Evolutionary conservation across 371 early-diverging fungal genomes (phyloP), one percentile per base, ranked within the genome.

Genomic region (Mortierella sp.): DNA sequence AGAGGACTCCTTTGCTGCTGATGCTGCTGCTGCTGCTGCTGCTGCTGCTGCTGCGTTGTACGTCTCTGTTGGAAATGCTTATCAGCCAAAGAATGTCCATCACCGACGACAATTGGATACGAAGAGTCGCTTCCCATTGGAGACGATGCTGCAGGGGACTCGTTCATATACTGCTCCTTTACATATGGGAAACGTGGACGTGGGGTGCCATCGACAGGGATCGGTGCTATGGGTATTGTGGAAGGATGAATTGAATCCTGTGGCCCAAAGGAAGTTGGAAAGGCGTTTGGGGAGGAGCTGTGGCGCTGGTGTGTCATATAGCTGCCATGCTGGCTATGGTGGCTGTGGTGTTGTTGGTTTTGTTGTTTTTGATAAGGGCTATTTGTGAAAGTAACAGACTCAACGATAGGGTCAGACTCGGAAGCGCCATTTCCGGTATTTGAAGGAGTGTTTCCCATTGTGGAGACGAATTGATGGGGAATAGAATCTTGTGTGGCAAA

Each of bases 371-470:
- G 75, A 40, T 75, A 69, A 23, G 70, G 72, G 53, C n/a, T 72
- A 51, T 73, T 79, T 60, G 80, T 73, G 64, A 74, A 74, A 35
- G 74, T 73, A 28, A 79, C 70, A 8, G 80, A 66, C 56, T 79
- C 80, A 40, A 79, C 80, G 9, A 67, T 37, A 28, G 66, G 45
- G 19, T 60, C 61, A 28, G 62, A 7, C 49, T 79, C 80, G 8
- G 37, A 10, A 7, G 53, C 42, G 65, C 57, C 72, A 37, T 62
- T 66, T 31, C 64, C 70, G 8, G 62, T 31, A 28, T 61, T 66
- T 29, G 80, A 79, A 2, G 80, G 80, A 49, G 80, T 43, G 68
- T 79, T 79, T 32, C 80, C 80, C 80, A 79, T 79, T 43, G 28
- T 32, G 40, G 12, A 23, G 53, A 31, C 12, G 47, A 15, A 37